Base-by-base conservation (phyloP, 495 filamentous ascomycete genomes). In the Tuber microsphaerosporum region DNA sequence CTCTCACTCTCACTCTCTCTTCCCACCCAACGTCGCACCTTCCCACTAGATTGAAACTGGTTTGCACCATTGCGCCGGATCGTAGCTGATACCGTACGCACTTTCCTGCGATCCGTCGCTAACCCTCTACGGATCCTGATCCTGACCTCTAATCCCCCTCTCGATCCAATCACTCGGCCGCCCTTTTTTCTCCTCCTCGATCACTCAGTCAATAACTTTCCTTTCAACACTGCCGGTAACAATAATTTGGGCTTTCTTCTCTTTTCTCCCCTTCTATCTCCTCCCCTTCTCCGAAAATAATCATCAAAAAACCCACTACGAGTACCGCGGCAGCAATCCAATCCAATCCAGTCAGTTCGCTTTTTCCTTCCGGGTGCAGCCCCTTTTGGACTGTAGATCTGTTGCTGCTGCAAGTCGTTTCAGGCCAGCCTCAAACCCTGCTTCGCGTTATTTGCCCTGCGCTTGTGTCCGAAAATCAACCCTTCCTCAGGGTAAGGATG, bases 1-100 rank as follows among this genome's bases (percentile, higher is more conserved):
- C 70, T 73, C 76, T 73, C 69, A 22, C 34, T 65, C 26, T 41
- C 39, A 41, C 39, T 41, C 39, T 6, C 74, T 73, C 70, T 69
- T 45, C 48, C 26, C 74, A 71, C 61, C 61, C 71, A 76, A 76
- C 65, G 56, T 75, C 70, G 71, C 65, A 69, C 26, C 31, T 65
- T 65, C 56, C 26, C 56, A 34, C 56, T 65, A 34, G 56, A 31
- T 31, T 65, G 56, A 65, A 34, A 65, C 56, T 65, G 56, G 12
- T 16, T 61, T 61, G 56, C 56, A 61, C 56, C n/a, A 31, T 61
- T 31, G 56, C 26, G 0, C 56, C n/a, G 26, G 31, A 31, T n/a
- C 56, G 56, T 61, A 61, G 10, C 51, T 61, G n/a, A 56, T 61
- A 61, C 51, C 9, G 10, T 65, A 19, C 56, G 56, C 56, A 65